A percentile compares a stretch with the other conserved stretches of the same genome.
phyloP scores from a whole-genome alignment of 2,329 filamentous ascomycete genomes.

The Chrysoporthe puriensis region DNA sequence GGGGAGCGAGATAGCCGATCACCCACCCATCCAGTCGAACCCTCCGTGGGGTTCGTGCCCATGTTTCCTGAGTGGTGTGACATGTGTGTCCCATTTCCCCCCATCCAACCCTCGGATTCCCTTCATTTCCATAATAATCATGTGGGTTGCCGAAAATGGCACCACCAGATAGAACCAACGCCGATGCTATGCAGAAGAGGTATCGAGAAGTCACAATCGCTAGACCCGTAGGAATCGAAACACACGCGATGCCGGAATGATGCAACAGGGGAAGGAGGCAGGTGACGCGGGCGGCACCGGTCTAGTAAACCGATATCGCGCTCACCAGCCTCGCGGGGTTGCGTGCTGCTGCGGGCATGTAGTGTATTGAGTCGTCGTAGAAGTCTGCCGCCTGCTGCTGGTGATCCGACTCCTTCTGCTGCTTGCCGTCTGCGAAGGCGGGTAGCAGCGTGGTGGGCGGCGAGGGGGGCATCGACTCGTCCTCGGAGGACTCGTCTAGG shows the following conservation, averaged over 20 bases:
- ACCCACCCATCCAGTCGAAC: neutral
- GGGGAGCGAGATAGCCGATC: neutral
- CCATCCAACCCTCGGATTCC: neutral
- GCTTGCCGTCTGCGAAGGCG: slow-evolving; percentile 47
- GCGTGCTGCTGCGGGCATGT: slow-evolving; percentile 49
- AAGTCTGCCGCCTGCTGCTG: slow-evolving; percentile 41
- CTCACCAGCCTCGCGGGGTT: slow-evolving; percentile 56
- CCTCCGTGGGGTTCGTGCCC: neutral
- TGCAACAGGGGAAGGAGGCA: neutral
- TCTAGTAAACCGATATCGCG: slow-evolving; percentile 61
- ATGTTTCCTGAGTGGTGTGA: slow-evolving; percentile 1
- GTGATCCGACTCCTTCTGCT: slow-evolving; percentile 32
- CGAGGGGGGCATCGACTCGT: slow-evolving; percentile 74
- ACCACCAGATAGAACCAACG: neutral
- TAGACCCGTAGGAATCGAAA: neutral
- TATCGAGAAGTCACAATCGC: slow-evolving; percentile 9
- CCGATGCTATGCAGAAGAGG: slow-evolving; percentile 11
- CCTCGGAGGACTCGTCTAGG: slow-evolving; percentile 67
- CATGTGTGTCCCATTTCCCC: neutral
- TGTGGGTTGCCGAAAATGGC: neutral
- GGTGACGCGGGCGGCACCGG: neutral
- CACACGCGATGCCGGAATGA: neutral
- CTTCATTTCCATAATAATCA: neutral
- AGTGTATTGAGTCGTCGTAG: slow-evolving; percentile 56
- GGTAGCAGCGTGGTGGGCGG: slow-evolving; percentile 62